A percentile compares a stretch with the other conserved stretches of the same genome.
Evolutionary conservation across 2,329 filamentous ascomycete species (phyloP).

Genomic region (Knoxdaviesia capensis): DNA sequence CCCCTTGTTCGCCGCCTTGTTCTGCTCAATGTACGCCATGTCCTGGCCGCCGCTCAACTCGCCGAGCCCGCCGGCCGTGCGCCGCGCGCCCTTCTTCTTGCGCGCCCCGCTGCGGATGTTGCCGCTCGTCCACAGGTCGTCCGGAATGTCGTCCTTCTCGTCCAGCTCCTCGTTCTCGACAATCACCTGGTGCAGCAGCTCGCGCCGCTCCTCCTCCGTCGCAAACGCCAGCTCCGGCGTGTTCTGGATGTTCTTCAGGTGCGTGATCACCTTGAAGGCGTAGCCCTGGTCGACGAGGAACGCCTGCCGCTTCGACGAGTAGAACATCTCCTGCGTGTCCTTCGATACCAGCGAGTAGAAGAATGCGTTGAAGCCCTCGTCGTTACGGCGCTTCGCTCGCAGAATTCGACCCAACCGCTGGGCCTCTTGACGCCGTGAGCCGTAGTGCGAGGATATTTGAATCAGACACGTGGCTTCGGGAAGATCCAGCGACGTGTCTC

Average conservation of each 20-base stretch:
- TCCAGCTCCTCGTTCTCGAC: constrained; percentile 49
- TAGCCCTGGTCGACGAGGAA: constrained; percentile 97
- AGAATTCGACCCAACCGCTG: constrained; percentile 86
- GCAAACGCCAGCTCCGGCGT: constrained; percentile 64
- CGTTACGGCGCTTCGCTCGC: constrained; percentile 83
- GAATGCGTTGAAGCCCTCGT: constrained; percentile 97
- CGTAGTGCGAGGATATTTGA: constrained; percentile 94
- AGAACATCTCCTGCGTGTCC: constrained; percentile 95
- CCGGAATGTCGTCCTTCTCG: constrained; percentile 5
- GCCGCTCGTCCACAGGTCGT: constrained; percentile 3
- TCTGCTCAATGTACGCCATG: constrained; percentile 90
- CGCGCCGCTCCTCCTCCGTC: constrained; percentile 59
- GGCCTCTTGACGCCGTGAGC: constrained; percentile 88
- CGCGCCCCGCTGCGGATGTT: constrained; percentile 8
- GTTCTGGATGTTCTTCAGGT: constrained; percentile 75
- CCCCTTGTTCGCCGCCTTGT: constrained; percentile 41
- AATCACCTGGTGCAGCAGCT: constrained; percentile 74
- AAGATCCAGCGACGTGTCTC: constrained; percentile 91
- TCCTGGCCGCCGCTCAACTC: constrained; percentile 82
- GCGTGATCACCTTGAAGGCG: constrained; percentile 96
- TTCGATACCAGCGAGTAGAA: constrained; percentile 97
- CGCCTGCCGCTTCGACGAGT: constrained; percentile 87
- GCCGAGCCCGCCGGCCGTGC: constrained; percentile 68
- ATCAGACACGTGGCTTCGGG: constrained; percentile 94
- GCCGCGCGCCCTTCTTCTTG: constrained; percentile 19